Evolutionary conservation across 2,329 filamentous ascomycete species (phyloP).

Genomic region (Hymenoscyphus occultus): DNA sequence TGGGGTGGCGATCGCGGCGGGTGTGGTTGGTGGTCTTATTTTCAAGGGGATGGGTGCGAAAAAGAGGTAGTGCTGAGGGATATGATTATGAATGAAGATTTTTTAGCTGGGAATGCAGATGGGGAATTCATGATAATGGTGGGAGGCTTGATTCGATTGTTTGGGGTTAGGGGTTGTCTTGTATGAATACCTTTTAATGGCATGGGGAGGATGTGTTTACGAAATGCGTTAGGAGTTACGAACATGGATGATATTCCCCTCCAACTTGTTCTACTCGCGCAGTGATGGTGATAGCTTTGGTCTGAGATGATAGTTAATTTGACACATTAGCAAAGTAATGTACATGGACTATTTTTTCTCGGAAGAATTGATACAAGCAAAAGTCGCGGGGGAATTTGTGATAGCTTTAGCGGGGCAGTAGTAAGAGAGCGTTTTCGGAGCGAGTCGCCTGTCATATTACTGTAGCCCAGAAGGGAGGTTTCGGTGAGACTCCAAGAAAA

Average conservation of each 20-base stretch:
- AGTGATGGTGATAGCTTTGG: not conserved
- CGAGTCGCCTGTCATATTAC: not conserved
- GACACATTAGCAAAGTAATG: not conserved
- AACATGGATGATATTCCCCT: constrained; percentile 2
- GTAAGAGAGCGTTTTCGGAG: not conserved
- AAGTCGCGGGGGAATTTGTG: not conserved
- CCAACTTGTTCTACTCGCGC: not conserved
- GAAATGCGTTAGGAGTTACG: not conserved
- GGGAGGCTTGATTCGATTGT: constrained; percentile 4
- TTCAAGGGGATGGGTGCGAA: constrained; percentile 70
- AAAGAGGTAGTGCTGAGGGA: constrained; percentile 23
- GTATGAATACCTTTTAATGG: constrained; percentile 2
- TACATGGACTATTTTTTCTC: not conserved
- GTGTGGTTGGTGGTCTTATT: constrained; percentile 85
- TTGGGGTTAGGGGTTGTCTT: constrained; percentile 4
- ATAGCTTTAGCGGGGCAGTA: not conserved
- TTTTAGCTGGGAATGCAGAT: not conserved
- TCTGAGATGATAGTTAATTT: not conserved
- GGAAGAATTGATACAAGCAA: not conserved
- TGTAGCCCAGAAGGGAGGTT: not conserved
- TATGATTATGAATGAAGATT: not conserved
- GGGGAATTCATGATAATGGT: constrained; percentile 3
- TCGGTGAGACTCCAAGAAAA: not conserved
- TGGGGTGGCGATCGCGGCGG: constrained; percentile 86
- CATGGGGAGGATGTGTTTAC: not conserved